Evolutionary conservation across 768 basidiomycete species (phyloP).

Genomic region (Porphyrellus cyaneotinctus): DNA sequence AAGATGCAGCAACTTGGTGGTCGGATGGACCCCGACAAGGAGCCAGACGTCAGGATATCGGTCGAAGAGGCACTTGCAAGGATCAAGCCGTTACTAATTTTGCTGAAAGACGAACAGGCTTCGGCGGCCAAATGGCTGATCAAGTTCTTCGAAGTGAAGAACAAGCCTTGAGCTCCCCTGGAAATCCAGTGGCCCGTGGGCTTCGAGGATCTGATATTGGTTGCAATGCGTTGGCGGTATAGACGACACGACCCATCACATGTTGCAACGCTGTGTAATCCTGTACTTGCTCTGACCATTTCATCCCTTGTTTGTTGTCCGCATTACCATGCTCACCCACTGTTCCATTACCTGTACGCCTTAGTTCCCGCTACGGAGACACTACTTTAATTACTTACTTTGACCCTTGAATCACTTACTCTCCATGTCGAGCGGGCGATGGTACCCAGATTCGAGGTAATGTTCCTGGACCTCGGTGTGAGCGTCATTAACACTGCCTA

Average conservation of each 20-base stretch:
- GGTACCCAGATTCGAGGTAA: background rate
- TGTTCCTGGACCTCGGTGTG: conserved; percentile 13
- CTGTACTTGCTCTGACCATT: conserved; percentile 24
- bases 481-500: too few species aligned
- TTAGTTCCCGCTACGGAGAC: conserved; percentile 21
- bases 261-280: conserved; percentile 18
- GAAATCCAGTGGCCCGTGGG: background rate
- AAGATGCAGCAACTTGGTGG: conserved; percentile 87
- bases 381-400: conserved; percentile 22
- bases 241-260: conserved; percentile 5
- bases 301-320: conserved; percentile 14
- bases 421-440: conserved; percentile 6
- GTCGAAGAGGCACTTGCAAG: conserved; percentile 49
- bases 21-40: conserved; percentile 50
- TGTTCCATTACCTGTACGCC: conserved; percentile 20
- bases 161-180: background rate
- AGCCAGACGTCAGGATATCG: conserved; percentile 39
- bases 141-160: conserved; percentile 26
- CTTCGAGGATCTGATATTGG: conserved; percentile 1
- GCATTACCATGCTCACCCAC: conserved; percentile 16
- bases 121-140: conserved; percentile 67
- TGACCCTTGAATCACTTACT: conserved; percentile 13
- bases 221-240: conserved; percentile 13
- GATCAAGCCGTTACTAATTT: conserved; percentile 53
- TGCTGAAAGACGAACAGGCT: conserved; percentile 64